phyloP scores from a whole-genome alignment of 108 stramenopile species.

The Nitzschia putrida region DNA sequence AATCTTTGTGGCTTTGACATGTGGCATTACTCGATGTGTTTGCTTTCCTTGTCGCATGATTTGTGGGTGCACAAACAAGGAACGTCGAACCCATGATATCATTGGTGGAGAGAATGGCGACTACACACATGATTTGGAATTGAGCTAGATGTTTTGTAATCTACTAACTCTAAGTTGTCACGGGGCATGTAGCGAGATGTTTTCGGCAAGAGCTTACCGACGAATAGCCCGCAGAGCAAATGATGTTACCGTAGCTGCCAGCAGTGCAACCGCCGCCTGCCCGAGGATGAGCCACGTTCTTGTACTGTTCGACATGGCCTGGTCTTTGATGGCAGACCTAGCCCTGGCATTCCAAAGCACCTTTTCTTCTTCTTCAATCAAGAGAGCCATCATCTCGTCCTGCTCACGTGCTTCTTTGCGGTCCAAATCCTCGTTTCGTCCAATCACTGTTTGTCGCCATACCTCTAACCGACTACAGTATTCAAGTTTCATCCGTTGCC shows the following conservation, averaged over 20 bases:
- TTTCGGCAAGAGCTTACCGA: neutral
- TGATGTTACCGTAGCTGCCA: constrained; percentile 25
- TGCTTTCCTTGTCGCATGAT: constrained; percentile 59
- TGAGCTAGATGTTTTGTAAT: constrained; percentile 20
- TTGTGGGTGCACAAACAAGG: constrained; percentile 33
- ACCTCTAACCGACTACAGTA: constrained; percentile 33
- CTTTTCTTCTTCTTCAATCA: constrained; percentile 45
- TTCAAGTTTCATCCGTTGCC: constrained; percentile 9
- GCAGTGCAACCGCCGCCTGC: constrained; percentile 28
- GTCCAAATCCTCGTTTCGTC: constrained; percentile 4
- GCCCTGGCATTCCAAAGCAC: constrained; percentile 19
- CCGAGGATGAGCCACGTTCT: constrained; percentile 7
- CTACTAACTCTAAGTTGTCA: neutral
- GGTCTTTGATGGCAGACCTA: neutral
- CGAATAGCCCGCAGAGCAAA: constrained; percentile 18
- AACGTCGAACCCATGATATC: constrained; percentile 16
- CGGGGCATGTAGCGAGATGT: neutral
- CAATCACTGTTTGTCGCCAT: constrained; percentile 33
- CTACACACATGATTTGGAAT: constrained; percentile 35
- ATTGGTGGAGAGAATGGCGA: constrained; percentile 2
- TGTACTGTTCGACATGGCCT: constrained; percentile 9
- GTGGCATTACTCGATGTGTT: constrained; percentile 57
- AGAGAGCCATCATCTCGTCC: constrained; percentile 34
- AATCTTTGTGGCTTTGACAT: constrained; percentile 33
- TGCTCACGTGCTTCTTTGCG: constrained; percentile 1